phyloP scores from a whole-genome alignment of 176 grass and related monocot genomes.

The Musa schizocarpa region DNA sequence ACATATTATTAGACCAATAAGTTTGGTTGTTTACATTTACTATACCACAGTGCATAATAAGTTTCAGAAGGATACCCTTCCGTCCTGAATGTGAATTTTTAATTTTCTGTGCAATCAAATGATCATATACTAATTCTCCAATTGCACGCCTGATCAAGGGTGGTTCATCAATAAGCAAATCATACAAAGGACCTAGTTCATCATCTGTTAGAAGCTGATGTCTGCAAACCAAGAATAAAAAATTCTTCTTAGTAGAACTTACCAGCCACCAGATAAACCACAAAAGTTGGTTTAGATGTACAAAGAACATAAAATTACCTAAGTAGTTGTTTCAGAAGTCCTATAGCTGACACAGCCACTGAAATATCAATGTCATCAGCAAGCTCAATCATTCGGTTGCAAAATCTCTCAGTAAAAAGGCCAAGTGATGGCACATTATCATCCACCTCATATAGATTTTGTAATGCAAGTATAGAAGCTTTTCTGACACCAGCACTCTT shows the following conservation, averaged over 20 bases:
- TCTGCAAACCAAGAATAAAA: slow-evolving; percentile 36
- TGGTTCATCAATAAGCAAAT: slow-evolving; percentile 99
- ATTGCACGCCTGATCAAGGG: slow-evolving; percentile 94
- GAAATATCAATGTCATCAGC: slow-evolving; percentile 98
- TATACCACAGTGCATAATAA: neutral
- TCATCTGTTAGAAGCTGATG: slow-evolving; percentile 95
- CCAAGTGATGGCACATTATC: slow-evolving; percentile 79
- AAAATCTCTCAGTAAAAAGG: slow-evolving; percentile 91
- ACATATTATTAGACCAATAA: slow-evolving; percentile 15
- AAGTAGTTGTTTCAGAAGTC: slow-evolving; percentile 80
- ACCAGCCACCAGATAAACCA: neutral
- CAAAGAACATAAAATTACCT: slow-evolving; percentile 40
- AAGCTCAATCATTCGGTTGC: slow-evolving; percentile 90
- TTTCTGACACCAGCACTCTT: slow-evolving; percentile 91
- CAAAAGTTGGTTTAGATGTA: neutral
- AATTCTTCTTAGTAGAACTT: neutral
- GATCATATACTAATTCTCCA: slow-evolving; percentile 97
- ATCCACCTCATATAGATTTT: slow-evolving; percentile 83
- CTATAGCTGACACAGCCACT: slow-evolving; percentile 94
- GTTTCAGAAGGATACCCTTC: slow-evolving; percentile 32
- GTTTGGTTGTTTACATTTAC: neutral
- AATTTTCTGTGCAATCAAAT: slow-evolving; percentile 87
- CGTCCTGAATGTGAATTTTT: slow-evolving; percentile 64
- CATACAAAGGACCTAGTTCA: slow-evolving; percentile 87
- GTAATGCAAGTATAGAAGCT: slow-evolving; percentile 73